Conservation (phyloP, 2,329 filamentous ascomycete species). For the Ophiostoma sp. region DNA sequence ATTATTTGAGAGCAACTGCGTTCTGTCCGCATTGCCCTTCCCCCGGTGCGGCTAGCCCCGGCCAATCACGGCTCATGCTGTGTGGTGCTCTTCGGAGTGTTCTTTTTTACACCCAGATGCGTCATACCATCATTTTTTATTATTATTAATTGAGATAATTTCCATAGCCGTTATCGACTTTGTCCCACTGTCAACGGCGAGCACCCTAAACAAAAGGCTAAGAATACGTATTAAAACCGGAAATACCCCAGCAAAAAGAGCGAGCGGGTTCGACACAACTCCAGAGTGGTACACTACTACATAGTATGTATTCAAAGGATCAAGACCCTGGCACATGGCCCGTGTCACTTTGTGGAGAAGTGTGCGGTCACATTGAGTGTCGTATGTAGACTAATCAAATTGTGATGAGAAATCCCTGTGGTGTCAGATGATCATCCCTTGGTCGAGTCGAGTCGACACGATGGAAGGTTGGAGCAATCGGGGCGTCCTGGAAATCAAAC, state of each 20-base stretch:
- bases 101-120: background rate
- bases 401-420: background rate
- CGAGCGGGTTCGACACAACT: too few relatives aligned
- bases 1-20: background rate
- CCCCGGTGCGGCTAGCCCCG: conserved; percentile 9
- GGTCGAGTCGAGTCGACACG: background rate
- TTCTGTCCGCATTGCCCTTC: background rate
- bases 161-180: too few relatives aligned
- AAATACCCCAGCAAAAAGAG: background rate
- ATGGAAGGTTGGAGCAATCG: background rate
- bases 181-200: too few relatives aligned
- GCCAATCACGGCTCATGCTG: conserved; percentile 1
- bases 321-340: background rate
- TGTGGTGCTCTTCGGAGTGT: background rate
- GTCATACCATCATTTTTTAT: background rate
- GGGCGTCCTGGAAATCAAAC: background rate
- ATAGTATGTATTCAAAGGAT: background rate
- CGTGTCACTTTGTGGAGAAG: conserved; percentile 3
- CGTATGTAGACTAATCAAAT: background rate
- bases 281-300: too few relatives aligned
- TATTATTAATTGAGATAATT: too few relatives aligned
- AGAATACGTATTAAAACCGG: too few relatives aligned
- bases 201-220: too few relatives aligned
- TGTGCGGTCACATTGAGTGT: background rate
- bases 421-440: background rate